These are phyloP conservation scores for Sclerotinia glacialis DNA, from an alignment of 2,329 filamentous ascomycete genomes.

Conservation along the genomic window DNA sequence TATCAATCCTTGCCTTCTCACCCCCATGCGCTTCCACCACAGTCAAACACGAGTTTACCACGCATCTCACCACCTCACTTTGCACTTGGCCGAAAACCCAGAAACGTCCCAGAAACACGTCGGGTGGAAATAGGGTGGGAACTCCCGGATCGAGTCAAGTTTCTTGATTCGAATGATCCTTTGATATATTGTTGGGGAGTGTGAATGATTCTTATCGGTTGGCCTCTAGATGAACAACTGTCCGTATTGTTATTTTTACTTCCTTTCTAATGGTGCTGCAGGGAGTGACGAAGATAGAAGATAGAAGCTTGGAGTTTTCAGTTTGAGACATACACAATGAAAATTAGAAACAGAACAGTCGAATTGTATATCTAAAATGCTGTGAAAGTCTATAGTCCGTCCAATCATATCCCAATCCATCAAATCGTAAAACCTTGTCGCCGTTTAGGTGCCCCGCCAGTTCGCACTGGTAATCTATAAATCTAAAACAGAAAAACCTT, in stretches of 20 bases:
- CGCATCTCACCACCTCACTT: neutral
- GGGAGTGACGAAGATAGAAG: neutral
- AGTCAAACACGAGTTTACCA: conserved; percentile 2
- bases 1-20: neutral
- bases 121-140: neutral
- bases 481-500: neutral
- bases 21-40: neutral
- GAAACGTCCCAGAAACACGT: neutral
- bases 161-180: neutral
- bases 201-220: neutral
- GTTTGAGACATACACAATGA: neutral
- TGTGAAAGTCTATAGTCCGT: neutral
- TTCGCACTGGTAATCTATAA: conserved; percentile 11
- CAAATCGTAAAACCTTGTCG: neutral
- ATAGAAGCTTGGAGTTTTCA: neutral
- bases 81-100: too few relatives aligned
- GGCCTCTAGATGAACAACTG: neutral
- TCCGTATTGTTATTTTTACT: neutral
- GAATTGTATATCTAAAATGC: neutral
- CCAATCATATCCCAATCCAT: neutral
- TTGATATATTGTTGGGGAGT: neutral
- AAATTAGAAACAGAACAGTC: neutral
- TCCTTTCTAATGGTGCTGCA: neutral
- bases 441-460: conserved; percentile 5
- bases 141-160: neutral